phyloP scores from a whole-genome alignment of 805 yeast genomes.

The Ogataea saltuana region DNA sequence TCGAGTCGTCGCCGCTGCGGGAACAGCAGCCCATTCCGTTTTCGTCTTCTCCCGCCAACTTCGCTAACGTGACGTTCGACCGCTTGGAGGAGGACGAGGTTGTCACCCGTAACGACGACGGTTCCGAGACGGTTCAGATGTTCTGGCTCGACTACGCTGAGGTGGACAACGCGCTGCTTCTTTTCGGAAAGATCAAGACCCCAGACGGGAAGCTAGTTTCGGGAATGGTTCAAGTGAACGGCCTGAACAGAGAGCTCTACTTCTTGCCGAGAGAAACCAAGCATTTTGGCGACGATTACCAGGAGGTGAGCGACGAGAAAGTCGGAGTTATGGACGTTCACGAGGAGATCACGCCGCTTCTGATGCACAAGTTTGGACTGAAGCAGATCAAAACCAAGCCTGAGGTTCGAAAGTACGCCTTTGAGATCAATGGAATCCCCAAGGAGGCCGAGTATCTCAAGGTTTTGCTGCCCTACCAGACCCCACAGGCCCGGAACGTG shows the following conservation, averaged over 20 bases:
- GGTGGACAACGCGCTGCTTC: conserved; percentile 61
- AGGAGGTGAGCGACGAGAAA: conserved; percentile 35
- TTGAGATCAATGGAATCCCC: conserved; percentile 81
- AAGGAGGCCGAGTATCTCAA: conserved; percentile 77
- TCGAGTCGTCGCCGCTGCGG: too few species aligned
- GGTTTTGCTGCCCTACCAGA: conserved; percentile 70
- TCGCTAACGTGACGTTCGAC: conserved; percentile 31
- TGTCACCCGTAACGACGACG: conserved; percentile 31
- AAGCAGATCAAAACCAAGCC: conserved; percentile 68
- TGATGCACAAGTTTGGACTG: conserved; percentile 63
- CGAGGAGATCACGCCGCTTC: conserved; percentile 69
- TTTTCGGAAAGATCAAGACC: conserved; percentile 80
- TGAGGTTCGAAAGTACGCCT: conserved; percentile 78
- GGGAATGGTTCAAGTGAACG: conserved; percentile 73
- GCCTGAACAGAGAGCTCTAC: conserved; percentile 68
- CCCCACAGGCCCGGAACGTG: conserved; percentile 52
- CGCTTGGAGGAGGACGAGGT: conserved; percentile 39
- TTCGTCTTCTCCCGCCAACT: conserved; percentile 28
- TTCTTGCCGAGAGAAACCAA: conserved; percentile 65
- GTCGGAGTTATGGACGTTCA: conserved; percentile 63
- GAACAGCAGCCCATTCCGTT: conserved; percentile 4
- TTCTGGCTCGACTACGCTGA: conserved; percentile 92
- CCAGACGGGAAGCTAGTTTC: conserved; percentile 62
- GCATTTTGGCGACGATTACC: conserved; percentile 19
- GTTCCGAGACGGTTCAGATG: conserved; percentile 52